Conservation (phyloP, 192 early-diverging fungal species). For the Chytriomyces sp. region DNA sequence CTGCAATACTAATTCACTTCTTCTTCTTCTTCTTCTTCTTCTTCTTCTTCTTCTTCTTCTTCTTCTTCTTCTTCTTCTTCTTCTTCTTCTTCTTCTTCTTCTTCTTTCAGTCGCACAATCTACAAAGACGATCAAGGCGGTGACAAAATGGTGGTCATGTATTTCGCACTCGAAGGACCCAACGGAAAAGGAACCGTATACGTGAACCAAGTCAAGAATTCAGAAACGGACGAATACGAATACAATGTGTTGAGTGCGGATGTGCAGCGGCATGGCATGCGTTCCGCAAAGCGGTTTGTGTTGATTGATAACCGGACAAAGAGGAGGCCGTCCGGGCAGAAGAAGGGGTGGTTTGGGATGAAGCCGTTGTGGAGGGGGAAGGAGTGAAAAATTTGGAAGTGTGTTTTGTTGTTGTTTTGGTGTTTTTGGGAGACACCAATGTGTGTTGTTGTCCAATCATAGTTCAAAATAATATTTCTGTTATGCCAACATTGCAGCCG, state of each 20-base stretch:
- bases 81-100: no score
- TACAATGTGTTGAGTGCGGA: conserved; percentile 33
- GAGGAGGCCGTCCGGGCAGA: not conserved
- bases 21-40: no score
- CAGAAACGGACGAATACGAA: conserved; percentile 27
- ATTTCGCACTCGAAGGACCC: conserved; percentile 29
- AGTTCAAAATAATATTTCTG: no score
- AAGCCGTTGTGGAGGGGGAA: not conserved
- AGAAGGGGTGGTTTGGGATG: conserved; percentile 26
- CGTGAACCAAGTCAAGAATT: conserved; percentile 33
- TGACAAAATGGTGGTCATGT: conserved; percentile 33
- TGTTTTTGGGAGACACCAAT: not conserved
- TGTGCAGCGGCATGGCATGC: conserved; percentile 23
- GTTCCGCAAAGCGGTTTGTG: conserved; percentile 20
- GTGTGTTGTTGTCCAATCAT: no score
- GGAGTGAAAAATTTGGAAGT: not conserved
- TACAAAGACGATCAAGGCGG: conserved; percentile 29
- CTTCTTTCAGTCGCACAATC: conserved; percentile 11
- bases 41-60: no score
- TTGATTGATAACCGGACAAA: conserved; percentile 29
- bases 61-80: no score
- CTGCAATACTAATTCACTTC: no score
- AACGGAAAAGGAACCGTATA: conserved; percentile 33
- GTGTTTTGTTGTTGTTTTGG: not conserved
- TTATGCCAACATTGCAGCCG: no score